Conservation (phyloP, 2,329 filamentous ascomycete species). For the Coleophoma crateriformis region DNA sequence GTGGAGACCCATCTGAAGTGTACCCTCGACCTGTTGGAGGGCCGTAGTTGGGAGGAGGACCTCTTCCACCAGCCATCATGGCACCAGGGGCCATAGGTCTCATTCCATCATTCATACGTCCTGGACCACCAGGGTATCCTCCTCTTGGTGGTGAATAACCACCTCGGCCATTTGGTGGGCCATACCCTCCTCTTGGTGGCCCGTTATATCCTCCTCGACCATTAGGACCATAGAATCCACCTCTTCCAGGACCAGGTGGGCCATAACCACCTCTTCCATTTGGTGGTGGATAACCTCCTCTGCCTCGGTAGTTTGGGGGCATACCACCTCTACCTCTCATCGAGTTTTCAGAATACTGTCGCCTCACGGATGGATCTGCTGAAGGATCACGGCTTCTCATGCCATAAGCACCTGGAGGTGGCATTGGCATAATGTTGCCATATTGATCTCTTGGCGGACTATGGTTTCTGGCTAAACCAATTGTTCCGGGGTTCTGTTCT, state of each 20-base stretch:
- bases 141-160: slow-evolving; percentile 36
- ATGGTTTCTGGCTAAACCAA: slow-evolving; percentile 21
- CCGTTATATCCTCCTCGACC: slow-evolving; percentile 49
- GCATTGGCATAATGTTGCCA: slow-evolving; percentile 45
- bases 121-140: slow-evolving; percentile 10
- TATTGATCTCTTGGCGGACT: slow-evolving; percentile 53
- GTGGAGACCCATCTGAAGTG: slow-evolving; percentile 9
- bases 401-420: slow-evolving; percentile 22
- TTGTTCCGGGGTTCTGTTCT: not conserved
- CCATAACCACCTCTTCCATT: slow-evolving; percentile 35
- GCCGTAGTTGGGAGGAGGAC: slow-evolving; percentile 33
- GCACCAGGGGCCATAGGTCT: slow-evolving; percentile 22
- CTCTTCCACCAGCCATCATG: slow-evolving; percentile 37
- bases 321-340: slow-evolving; percentile 20
- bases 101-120: slow-evolving; percentile 31
- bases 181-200: slow-evolving; percentile 32
- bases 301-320: slow-evolving; percentile 13
- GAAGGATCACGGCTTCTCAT: slow-evolving; percentile 40
- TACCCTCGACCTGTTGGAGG: slow-evolving; percentile 13
- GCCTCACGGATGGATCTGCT: slow-evolving; percentile 41
- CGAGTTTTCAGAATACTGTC: slow-evolving; percentile 28
- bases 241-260: slow-evolving; percentile 8
- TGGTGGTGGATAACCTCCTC: slow-evolving; percentile 12
- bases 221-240: slow-evolving; percentile 23
- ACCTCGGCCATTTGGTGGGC: slow-evolving; percentile 39